Conservation (phyloP, 225 moss, liverwort and hornwort genomes). For the Polytrichum commune region DNA sequence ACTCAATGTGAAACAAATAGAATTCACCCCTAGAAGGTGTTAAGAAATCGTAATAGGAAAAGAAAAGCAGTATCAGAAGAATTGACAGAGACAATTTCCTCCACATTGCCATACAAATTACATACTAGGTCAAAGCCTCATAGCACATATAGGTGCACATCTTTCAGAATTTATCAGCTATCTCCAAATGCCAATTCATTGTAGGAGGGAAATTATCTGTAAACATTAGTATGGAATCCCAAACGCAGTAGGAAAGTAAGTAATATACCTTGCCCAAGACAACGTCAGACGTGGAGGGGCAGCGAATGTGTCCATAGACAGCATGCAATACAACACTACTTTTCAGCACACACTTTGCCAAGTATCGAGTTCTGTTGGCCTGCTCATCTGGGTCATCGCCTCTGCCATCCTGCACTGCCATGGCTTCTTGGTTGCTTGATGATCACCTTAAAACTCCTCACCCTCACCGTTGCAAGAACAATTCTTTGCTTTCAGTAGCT, state of each 20-base stretch:
- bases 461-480: background rate
- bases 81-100: no score
- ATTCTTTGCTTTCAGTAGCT: background rate
- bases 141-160: no score
- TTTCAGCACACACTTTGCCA: constrained; percentile 84
- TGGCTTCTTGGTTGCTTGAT: constrained; percentile 15
- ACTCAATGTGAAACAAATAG: no score
- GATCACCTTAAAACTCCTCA: background rate
- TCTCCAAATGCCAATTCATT: no score
- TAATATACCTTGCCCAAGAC: constrained; percentile 87
- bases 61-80: no score
- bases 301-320: constrained; percentile 85
- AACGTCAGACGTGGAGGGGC: constrained; percentile 75
- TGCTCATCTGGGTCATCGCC: constrained; percentile 50
- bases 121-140: no score
- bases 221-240: background rate
- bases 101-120: no score
- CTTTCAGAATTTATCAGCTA: no score
- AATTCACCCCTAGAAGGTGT: no score
- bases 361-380: constrained; percentile 60
- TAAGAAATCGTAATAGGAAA: no score
- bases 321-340: constrained; percentile 94
- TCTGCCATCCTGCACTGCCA: constrained; percentile 71
- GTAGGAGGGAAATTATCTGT: background rate
- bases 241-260: no score